phyloP scores from a whole-genome alignment of 2,329 filamentous ascomycete genomes.

The Coniochaeta sp. region DNA sequence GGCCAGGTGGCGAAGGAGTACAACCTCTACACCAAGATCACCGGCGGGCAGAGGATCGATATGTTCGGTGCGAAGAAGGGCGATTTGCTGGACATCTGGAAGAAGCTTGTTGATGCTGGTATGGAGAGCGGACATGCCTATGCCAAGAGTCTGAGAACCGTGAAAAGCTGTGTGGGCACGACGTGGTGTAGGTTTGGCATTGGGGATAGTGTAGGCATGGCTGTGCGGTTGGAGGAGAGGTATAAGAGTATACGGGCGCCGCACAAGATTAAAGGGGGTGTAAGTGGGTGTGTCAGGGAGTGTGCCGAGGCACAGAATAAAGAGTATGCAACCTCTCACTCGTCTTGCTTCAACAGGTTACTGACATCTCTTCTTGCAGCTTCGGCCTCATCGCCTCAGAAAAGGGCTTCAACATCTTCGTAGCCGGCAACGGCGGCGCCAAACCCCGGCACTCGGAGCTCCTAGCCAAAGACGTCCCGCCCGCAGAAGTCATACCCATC shows the following conservation, averaged over 20 bases:
- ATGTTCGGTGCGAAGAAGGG: slow-evolving; percentile 89
- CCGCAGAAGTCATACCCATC: slow-evolving; percentile 74
- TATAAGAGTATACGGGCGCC: slow-evolving; percentile 88
- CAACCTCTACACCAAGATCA: slow-evolving; percentile 83
- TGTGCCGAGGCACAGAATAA: slow-evolving; percentile 91
- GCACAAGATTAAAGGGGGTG: slow-evolving; percentile 87
- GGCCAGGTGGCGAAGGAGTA: slow-evolving; percentile 81
- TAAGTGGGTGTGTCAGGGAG: slow-evolving; percentile 86
- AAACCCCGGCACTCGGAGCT: slow-evolving; percentile 78
- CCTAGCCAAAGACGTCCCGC: slow-evolving; percentile 78
- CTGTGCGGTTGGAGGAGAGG: slow-evolving; percentile 76
- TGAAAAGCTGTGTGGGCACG: slow-evolving; percentile 87
- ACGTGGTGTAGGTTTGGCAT: slow-evolving; percentile 89
- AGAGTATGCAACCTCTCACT: slow-evolving; percentile 48
- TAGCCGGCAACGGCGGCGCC: slow-evolving; percentile 82
- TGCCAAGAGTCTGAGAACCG: slow-evolving; percentile 79
- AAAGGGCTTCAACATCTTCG: slow-evolving; percentile 89
- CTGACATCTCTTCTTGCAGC: slow-evolving; percentile 32
- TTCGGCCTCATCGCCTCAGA: slow-evolving; percentile 90
- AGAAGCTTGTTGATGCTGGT: slow-evolving; percentile 69
- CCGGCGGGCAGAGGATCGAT: slow-evolving; percentile 84
- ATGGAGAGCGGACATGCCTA: slow-evolving; percentile 91
- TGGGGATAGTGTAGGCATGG: slow-evolving; percentile 86
- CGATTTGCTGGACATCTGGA: slow-evolving; percentile 78
- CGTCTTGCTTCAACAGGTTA: too few species aligned